A percentile compares a stretch with the other conserved stretches of the same genome.
phyloP scores from a whole-genome alignment of 305 asterid genomes.

The Galium porrigens region DNA sequence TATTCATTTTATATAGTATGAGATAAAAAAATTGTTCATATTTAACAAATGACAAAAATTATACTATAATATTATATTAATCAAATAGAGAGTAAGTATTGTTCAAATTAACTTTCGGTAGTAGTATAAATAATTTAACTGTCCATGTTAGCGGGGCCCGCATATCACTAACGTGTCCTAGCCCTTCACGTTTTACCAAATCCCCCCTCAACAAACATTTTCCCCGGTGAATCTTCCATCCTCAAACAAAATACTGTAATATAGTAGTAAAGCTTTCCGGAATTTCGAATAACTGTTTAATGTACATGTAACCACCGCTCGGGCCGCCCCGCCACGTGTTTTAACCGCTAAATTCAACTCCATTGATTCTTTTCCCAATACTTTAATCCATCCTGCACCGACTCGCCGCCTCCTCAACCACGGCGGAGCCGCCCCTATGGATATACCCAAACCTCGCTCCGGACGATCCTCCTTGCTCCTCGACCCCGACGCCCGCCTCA shows the following conservation, averaged over 20 bases:
- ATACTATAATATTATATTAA: no score
- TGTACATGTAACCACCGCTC: slow-evolving; percentile 2
- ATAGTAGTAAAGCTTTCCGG: not conserved
- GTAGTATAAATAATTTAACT: not conserved
- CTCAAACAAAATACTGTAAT: not conserved
- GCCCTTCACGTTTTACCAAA: slow-evolving; percentile 6
- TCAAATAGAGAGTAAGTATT: no score
- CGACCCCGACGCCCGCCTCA: slow-evolving; percentile 36
- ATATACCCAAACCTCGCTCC: slow-evolving; percentile 48
- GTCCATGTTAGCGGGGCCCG: slow-evolving; percentile 6
- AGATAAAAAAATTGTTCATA: no score
- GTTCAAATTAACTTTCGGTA: no score
- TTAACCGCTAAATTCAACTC: not conserved
- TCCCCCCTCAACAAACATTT: not conserved
- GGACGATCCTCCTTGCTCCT: slow-evolving; percentile 47
- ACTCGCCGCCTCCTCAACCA: slow-evolving; percentile 3
- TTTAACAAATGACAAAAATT: no score
- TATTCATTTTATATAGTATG: no score
- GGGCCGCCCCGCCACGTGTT: not conserved
- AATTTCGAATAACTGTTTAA: not conserved
- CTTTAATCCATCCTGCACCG: not conserved
- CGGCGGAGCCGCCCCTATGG: slow-evolving; percentile 25
- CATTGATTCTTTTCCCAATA: not conserved
- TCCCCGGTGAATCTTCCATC: not conserved
- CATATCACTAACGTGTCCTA: slow-evolving; percentile 7